Base-by-base conservation (phyloP, 2,329 filamentous ascomycete genomes). In the Xylaria sp. region DNA sequence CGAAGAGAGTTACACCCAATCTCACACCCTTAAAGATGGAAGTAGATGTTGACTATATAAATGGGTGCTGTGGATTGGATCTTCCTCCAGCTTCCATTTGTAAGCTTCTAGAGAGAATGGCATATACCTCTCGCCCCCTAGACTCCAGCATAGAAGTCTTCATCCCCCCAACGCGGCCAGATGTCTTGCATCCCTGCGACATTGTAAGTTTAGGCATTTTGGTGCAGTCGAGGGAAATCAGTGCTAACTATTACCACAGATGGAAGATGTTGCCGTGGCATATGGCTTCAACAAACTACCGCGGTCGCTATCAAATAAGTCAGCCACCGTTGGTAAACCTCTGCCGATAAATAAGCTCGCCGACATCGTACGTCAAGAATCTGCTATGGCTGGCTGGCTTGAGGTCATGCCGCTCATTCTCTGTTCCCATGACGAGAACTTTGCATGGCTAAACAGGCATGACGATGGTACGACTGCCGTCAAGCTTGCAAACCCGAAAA, bases 361-460 rank as follows among this genome's bases (percentile, higher is more conserved):
- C 69, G 97, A 99, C 77, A 97, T 98, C 73, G 89, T 98, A 68
- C 92, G 96, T 62, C 84, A 90, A 63, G 96, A 99, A 81, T 89
- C 92, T 59, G 95, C 94, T 63, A 96, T 97, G 89, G 92, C 95
- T 5, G 96, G 96, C 68, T 99, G 96, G 96, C 91, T 89, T 64
- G 96, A 99, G 83, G 95, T 97, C 64, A 91, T 99, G 88, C 95
- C 96, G 30, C 86, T 99, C 32, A 98, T 97, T 74, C 89, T 99
- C 64, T 99, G 96, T 86, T 97, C 93, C 54, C 94, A 98, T 80
- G 95, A 98, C 77, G 96, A 99, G 86, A 99, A 99, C 84, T 99
- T 98, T 80, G 91, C 87, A 68, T 98, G 93, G 92, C 85, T 99
- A 60, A 93, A 93, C 79, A 89, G 92, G 74, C 87, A 89, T 74